Conservation (phyloP, 2,329 filamentous ascomycete species). For the Thermoascus crustaceus region DNA sequence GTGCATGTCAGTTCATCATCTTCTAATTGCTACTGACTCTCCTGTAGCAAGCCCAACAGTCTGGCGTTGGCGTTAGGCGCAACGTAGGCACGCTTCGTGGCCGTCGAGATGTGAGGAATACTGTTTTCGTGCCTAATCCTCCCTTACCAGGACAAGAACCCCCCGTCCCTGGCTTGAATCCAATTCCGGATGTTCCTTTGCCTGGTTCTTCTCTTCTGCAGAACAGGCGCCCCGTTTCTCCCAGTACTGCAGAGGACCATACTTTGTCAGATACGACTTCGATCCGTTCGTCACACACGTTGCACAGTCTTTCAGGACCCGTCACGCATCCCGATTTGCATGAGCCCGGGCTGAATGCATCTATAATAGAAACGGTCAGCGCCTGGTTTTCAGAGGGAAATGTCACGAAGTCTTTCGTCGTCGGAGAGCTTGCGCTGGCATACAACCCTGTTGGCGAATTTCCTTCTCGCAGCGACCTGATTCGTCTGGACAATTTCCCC, state of each 20-base stretch:
- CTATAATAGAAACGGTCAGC: conserved; percentile 85
- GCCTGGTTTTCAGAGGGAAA: conserved; percentile 69
- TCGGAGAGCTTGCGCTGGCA: conserved; percentile 81
- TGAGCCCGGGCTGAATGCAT: conserved; percentile 72
- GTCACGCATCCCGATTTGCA: conserved; percentile 74
- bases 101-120: conserved; percentile 84
- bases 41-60: conserved; percentile 36
- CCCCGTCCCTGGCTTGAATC: conserved; percentile 18
- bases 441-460: conserved; percentile 50
- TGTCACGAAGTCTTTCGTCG: conserved; percentile 63
- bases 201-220: conserved; percentile 29
- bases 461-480: conserved; percentile 46
- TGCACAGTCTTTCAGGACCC: conserved; percentile 59
- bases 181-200: conserved; percentile 17
- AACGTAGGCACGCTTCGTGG: conserved; percentile 73
- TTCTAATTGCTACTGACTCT: conserved; percentile 11
- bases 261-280: conserved; percentile 79
- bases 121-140: conserved; percentile 63
- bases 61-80: conserved; percentile 54
- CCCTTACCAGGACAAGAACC: conserved; percentile 29
- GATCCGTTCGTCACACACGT: conserved; percentile 76
- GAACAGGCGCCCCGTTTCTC: conserved; percentile 36
- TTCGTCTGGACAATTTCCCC: conserved; percentile 80
- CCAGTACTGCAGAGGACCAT: conserved; percentile 55
- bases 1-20: conserved; percentile 9